These are phyloP conservation scores for Penicillium janthinellum DNA, from an alignment of 2,329 filamentous ascomycete genomes.

Conservation along the genomic window DNA sequence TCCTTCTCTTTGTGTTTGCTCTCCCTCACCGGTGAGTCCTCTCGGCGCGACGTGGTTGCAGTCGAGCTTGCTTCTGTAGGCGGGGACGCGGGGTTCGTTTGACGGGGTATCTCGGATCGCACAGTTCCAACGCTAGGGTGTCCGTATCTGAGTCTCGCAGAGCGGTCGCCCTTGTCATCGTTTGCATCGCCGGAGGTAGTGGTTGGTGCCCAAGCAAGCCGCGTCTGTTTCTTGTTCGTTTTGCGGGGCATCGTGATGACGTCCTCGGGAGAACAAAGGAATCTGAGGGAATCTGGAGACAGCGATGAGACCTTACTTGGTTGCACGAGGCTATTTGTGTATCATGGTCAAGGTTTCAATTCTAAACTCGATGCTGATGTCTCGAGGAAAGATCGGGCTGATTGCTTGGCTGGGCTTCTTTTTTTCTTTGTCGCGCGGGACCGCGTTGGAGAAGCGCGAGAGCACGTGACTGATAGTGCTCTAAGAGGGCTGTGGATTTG, in stretches of 20 bases:
- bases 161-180: slow-evolving; percentile 28
- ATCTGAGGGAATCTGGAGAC: neutral
- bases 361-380: neutral
- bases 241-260: slow-evolving; percentile 34
- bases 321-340: neutral
- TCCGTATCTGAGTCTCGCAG: slow-evolving; percentile 38
- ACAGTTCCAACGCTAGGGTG: slow-evolving; percentile 30
- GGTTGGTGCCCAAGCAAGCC: slow-evolving; percentile 45
- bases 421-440: slow-evolving; percentile 15
- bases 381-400: neutral
- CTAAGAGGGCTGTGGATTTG: neutral
- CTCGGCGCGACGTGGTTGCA: neutral
- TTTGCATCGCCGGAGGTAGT: slow-evolving; percentile 20
- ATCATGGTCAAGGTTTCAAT: neutral
- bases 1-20: neutral
- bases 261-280: neutral
- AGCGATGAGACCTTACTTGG: neutral
- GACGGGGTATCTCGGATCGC: slow-evolving; percentile 8
- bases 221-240: slow-evolving; percentile 44
- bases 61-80: slow-evolving; percentile 2
- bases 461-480: slow-evolving; percentile 22
- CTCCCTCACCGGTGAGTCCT: neutral
- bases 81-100: neutral
- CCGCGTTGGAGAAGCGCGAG: slow-evolving; percentile 20
- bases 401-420: slow-evolving; percentile 5